Evolutionary conservation across 1,139 yeast species (phyloP), one percentile per base, ranked within the genome.

Genomic region (Sugiyamaella xylanicola): DNA sequence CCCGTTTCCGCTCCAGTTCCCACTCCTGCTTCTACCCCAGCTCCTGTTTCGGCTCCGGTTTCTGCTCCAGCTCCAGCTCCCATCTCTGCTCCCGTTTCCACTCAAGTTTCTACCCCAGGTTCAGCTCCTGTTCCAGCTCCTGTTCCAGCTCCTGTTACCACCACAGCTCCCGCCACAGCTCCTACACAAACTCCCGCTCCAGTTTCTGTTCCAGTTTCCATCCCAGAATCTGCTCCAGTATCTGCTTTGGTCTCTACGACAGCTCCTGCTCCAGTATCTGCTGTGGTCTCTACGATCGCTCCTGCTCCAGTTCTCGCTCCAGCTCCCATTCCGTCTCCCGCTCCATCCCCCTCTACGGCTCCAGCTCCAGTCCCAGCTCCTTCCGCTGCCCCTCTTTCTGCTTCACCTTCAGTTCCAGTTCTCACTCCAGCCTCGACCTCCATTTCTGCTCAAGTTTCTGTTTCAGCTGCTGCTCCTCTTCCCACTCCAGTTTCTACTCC

Each of bases 191-290:
- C 17, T 15, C 13, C 15, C 13, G 13, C 40, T 35, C 40, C 15
- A 35, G 17, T 15, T 35, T 15, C 51, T 4, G 51, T 42, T 36
- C 46, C n/a, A n/a, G n/a, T n/a, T n/a, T n/a, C n/a, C n/a, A n/a
- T n/a, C n/a, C n/a, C n/a, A n/a, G n/a, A n/a, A n/a, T n/a, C 47
- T 22, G 32, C 47, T 43, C 29, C 29, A 5, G 15, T 8, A 11
- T 19, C 42, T n/a, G 35, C 17, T 11, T n/a, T 22, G 11, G 17
- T 20, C 4, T 15, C 29, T 11, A 8, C 36, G 5, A 7, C 47
- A 20, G 22, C 17, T 5, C 7, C 47, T 32, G 17, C 56, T 22
- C 32, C 52, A 2, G 43, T 48, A 19, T 42, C 54, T 7, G 22
- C 51, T 20, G 22, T 42, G 2, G 43, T 47, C 16, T 22, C 43